Conservation (phyloP, 768 basidiomycete genomes). For the Mrakia blollopis region DNA sequence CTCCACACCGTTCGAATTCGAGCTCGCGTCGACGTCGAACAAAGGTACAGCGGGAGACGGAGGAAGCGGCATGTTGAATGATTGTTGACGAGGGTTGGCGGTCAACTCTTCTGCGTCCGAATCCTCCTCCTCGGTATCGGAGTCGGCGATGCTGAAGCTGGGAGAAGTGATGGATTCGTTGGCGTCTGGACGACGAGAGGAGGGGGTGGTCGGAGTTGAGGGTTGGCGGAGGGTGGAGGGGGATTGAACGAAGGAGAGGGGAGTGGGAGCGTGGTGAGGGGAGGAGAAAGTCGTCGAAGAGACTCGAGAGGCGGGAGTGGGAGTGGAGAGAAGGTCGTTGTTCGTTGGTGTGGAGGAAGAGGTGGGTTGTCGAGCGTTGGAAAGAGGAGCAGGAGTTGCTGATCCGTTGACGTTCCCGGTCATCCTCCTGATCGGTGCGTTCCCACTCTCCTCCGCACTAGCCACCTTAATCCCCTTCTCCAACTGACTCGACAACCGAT, state of each 20-base stretch:
- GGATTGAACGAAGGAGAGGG: neutral
- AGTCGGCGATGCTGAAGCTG: constrained; percentile 51
- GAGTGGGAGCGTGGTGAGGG: neutral
- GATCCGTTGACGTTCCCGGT: neutral
- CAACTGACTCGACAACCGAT: constrained; percentile 59
- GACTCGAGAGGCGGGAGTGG: neutral
- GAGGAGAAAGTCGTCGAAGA: neutral
- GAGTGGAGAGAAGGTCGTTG: neutral
- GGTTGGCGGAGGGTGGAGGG: neutral
- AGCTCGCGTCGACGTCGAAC: neutral
- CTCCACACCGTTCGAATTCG: neutral
- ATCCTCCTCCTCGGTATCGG: constrained; percentile 45
- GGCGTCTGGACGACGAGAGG: constrained; percentile 33
- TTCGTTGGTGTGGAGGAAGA: constrained; percentile 20
- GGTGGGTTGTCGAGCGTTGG: constrained; percentile 25
- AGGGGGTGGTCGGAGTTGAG: neutral
- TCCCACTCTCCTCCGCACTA: too few species aligned
- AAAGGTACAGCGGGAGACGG: neutral
- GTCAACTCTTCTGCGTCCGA: constrained; percentile 42
- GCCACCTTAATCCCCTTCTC: constrained; percentile 45
- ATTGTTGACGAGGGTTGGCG: constrained; percentile 33
- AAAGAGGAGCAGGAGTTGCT: constrained; percentile 1
- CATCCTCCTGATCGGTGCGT: neutral
- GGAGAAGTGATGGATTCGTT: constrained; percentile 67
- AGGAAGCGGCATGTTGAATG: neutral